Percentiles rank a stretch among this genome's conserved stretches.
Evolutionary conservation across 2,329 filamentous ascomycete genomes (phyloP).

Genomic region (Exophiala xenobiotica): DNA sequence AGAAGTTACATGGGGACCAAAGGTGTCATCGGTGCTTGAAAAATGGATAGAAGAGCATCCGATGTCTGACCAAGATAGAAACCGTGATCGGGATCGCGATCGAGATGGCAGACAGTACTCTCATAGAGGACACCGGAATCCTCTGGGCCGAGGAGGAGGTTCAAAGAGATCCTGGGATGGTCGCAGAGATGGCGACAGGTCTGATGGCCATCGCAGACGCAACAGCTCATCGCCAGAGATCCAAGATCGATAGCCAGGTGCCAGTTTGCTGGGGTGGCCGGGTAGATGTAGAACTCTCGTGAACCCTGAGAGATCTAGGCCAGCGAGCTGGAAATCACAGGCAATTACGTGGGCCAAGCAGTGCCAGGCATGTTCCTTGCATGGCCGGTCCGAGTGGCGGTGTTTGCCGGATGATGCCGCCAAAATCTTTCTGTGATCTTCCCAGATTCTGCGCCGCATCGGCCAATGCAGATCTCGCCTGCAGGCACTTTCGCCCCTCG

Average conservation of each 20-base stretch:
- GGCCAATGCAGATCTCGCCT: conserved; percentile 3
- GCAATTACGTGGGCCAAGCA: conserved; percentile 2
- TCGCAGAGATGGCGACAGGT: conserved; percentile 1
- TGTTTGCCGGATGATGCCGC: not conserved
- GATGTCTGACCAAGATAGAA: conserved; percentile 1
- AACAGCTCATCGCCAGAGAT: conserved; percentile 25
- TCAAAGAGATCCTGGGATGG: conserved; percentile 16
- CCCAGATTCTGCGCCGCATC: not conserved
- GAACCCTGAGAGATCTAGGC: too few species aligned
- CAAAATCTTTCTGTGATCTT: too few species aligned
- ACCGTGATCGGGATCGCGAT: conserved; percentile 16
- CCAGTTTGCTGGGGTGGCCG: too few species aligned
- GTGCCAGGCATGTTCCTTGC: not conserved
- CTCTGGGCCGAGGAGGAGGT: conserved; percentile 1
- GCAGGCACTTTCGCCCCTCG: not conserved
- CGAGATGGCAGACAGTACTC: conserved; percentile 4
- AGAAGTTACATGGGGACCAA: conserved; percentile 78
- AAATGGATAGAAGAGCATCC: conserved; percentile 49
- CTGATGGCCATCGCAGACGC: conserved; percentile 7
- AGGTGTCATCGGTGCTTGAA: conserved; percentile 62
- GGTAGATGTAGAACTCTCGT: too few species aligned
- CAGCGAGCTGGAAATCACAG: too few species aligned
- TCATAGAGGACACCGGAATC: not conserved
- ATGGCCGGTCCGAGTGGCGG: not conserved
- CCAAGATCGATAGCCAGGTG: not conserved